These are phyloP conservation scores for Clavispora carvajalis DNA, from an alignment of 805 yeast genomes.

Conservation along the genomic window DNA sequence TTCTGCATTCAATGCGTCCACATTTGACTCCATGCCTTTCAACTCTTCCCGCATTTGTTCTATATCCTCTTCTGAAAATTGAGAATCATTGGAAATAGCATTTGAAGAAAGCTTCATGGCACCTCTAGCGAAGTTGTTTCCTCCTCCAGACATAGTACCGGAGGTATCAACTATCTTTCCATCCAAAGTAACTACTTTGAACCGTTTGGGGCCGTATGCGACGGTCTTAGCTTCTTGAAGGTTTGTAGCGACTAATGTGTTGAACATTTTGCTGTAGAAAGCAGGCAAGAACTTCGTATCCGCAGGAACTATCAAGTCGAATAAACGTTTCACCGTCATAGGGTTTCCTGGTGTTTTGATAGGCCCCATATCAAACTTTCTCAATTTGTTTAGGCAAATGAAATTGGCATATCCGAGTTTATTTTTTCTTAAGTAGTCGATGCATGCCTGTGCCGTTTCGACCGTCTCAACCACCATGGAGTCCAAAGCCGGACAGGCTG, in stretches of 20 bases:
- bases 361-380: conserved; percentile 51
- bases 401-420: conserved; percentile 87
- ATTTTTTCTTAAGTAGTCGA: conserved; percentile 76
- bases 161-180: conserved; percentile 89
- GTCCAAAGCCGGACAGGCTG: conserved; percentile 88
- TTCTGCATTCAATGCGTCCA: conserved; percentile 44
- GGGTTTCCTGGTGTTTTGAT: conserved; percentile 63
- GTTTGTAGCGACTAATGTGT: conserved; percentile 81
- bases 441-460: conserved; percentile 55
- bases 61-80: conserved; percentile 55
- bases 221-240: conserved; percentile 77
- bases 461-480: conserved; percentile 87
- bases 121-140: conserved; percentile 63
- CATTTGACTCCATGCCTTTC: conserved; percentile 47
- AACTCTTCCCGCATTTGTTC: conserved; percentile 48
- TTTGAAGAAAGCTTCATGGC: conserved; percentile 59
- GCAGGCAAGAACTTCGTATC: conserved; percentile 76
- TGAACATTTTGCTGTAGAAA: conserved; percentile 78
- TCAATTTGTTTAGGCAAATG: conserved; percentile 70
- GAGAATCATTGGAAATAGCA: conserved; percentile 20
- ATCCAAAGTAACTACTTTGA: conserved; percentile 86
- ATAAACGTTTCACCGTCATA: conserved; percentile 68
- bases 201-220: conserved; percentile 77
- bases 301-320: conserved; percentile 71
- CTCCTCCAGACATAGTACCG: conserved; percentile 98